Base-by-base conservation (phyloP, 2,329 filamentous ascomycete genomes). In the Pseudogymnoascus sp. region DNA sequence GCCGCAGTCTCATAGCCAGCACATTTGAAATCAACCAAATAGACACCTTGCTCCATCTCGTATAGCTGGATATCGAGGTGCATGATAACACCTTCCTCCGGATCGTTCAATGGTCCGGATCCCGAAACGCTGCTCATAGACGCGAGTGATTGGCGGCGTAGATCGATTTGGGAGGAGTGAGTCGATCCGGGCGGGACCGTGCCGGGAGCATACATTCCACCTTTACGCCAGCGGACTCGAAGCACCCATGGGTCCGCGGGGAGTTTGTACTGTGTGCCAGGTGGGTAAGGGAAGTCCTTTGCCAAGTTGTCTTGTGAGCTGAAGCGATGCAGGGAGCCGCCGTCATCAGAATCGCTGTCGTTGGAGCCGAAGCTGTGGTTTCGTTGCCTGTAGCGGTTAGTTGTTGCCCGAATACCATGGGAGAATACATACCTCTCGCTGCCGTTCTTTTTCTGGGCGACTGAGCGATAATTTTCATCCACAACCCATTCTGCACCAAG, bases 11-110 rank as follows among this genome's bases (percentile, higher is more conserved):
- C 94, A 75, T 99, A 99, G 18, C 94, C 94, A 12, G 94, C 92
- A 73, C 93, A 97, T 73, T 97, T 97, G 80, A 99, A 99, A 73
- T 99, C 94, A 57, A 99, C 94, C 64, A 99, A 87, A 74, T 93
- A 97, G 66, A 94, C 93, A 61, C 90, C 88, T 62, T 86, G 85
- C 73, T 97, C 93, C 78, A 97, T 91, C 71, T 91, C 88, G 75
- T 97, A 97, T 59, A 97, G 87, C 73, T 97, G 94, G 65, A 99
- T 97, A 66, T 96, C 92, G 72, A 99, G 85, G 71, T 96, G 94
- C 70, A 97, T 88, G 71, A 89, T 93, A n/a, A 95, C 86, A 18
- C 66, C 66, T 37, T 74, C 70, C 57, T 71, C 57, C 3, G 70
- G 67, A 18, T 62, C 30, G 28, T 59, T 68, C 25, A 67, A 67